These are phyloP conservation scores for Leccinum subtestaceum DNA, from an alignment of 768 basidiomycete species.

Conservation along the genomic window DNA sequence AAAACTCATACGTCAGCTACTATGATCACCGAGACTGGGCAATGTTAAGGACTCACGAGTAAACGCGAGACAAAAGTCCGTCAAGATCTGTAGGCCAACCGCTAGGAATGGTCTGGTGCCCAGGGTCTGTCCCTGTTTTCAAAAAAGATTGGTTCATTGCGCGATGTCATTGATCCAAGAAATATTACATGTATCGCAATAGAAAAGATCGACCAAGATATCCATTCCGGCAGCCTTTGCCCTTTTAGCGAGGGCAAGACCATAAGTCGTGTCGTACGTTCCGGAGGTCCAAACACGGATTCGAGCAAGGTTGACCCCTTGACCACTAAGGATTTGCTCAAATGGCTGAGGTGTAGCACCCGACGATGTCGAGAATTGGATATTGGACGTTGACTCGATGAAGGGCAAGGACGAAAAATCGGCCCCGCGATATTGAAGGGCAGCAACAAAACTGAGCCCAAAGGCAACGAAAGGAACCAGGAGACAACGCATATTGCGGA, in stretches of 20 bases:
- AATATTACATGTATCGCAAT: conserved; percentile 11
- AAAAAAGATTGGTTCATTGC: not conserved
- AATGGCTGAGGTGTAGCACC: conserved; percentile 3
- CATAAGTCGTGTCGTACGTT: conserved; percentile 11
- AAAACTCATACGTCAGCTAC: not conserved
- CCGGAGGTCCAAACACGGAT: conserved; percentile 14
- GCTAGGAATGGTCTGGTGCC: conserved; percentile 8
- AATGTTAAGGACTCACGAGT: conserved; percentile 2
- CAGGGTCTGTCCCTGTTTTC: conserved; percentile 7
- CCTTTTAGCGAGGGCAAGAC: conserved; percentile 11
- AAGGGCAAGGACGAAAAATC: conserved; percentile 19
- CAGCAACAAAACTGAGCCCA: conserved; percentile 8
- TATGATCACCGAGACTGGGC: not conserved
- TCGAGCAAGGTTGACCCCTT: conserved; percentile 16
- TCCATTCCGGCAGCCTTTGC: conserved; percentile 13
- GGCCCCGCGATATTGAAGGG: conserved; percentile 7
- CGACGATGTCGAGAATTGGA: not conserved
- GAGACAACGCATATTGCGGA: not conserved
- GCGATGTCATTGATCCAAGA: not conserved
- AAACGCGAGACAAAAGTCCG: conserved; percentile 3
- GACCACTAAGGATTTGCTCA: conserved; percentile 5
- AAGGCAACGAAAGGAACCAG: not conserved
- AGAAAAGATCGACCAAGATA: conserved; percentile 11
- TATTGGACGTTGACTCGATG: conserved; percentile 6
- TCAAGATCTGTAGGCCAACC: conserved; percentile 16